Conservation (phyloP, 2,329 filamentous ascomycete genomes). For the Simplicillium sp. region DNA sequence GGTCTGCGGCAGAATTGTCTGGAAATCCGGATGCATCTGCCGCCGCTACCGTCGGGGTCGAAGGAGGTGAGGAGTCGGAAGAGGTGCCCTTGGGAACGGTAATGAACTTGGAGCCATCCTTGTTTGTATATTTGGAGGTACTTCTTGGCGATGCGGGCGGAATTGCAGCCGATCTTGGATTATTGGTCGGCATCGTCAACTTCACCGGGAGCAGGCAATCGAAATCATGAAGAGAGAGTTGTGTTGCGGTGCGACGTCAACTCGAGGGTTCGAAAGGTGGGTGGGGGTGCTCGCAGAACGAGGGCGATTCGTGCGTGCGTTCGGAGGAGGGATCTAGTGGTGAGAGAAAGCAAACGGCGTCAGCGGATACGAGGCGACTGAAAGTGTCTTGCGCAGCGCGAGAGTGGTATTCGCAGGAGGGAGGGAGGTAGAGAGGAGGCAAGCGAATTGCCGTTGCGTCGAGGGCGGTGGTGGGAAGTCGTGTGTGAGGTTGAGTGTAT, state of each 20-base stretch:
- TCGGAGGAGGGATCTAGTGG: no score
- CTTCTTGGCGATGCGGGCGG: constrained; percentile 41
- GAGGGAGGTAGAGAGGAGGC: no score
- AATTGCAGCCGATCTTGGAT: constrained; percentile 38
- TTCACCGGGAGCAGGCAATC: constrained; percentile 20
- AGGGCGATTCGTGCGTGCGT: not conserved
- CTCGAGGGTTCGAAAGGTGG: constrained; percentile 1
- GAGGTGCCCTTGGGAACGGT: constrained; percentile 48
- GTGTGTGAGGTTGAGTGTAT: no score
- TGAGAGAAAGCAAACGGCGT: no score
- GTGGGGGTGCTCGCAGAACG: not conserved
- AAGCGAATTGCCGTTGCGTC: no score
- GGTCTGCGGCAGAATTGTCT: constrained; percentile 16
- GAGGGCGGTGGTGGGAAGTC: no score
- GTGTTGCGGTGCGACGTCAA: constrained; percentile 8
- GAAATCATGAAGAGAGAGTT: constrained; percentile 26
- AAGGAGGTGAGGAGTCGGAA: constrained; percentile 44
- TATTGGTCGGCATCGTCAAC: constrained; percentile 41
- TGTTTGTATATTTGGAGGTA: constrained; percentile 56
- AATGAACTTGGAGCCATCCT: constrained; percentile 61
- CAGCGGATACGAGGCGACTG: no score
- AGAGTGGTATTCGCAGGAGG: no score
- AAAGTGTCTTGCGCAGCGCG: no score
- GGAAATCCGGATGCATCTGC: constrained; percentile 15
- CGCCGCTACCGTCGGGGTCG: constrained; percentile 35